phyloP scores from a whole-genome alignment of 805 yeast genomes.

The Tetrapisispora phaffii region DNA sequence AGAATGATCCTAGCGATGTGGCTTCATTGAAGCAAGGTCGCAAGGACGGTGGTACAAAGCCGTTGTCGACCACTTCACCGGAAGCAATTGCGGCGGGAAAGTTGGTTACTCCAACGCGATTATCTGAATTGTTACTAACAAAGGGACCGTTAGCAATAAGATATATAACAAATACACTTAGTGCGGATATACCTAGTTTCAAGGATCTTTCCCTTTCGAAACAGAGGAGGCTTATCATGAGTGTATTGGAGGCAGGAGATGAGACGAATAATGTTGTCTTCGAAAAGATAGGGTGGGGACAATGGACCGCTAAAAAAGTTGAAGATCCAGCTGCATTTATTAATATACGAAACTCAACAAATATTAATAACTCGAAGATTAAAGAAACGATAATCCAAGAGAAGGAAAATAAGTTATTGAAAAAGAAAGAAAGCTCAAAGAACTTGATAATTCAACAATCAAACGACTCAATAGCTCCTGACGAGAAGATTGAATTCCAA shows the following conservation, averaged over 20 bases:
- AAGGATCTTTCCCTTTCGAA: constrained; percentile 73
- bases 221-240: constrained; percentile 82
- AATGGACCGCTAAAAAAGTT: constrained; percentile 65
- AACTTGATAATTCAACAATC: background rate
- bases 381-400: constrained; percentile 32
- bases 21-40: background rate
- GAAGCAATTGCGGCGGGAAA: constrained; percentile 83
- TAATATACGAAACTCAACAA: constrained; percentile 35
- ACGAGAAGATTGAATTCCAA: background rate
- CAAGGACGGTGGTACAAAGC: constrained; percentile 7
- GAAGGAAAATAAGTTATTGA: constrained; percentile 11
- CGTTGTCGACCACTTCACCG: constrained; percentile 69
- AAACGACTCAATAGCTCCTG: background rate
- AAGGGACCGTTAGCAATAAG: constrained; percentile 89
- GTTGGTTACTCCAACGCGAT: constrained; percentile 68
- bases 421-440: constrained; percentile 19
- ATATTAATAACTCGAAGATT: constrained; percentile 32
- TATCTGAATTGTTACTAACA: constrained; percentile 54
- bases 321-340: constrained; percentile 26
- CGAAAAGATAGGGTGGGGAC: constrained; percentile 97
- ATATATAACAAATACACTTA: constrained; percentile 71
- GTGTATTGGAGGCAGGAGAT: constrained; percentile 70
- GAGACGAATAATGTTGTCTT: constrained; percentile 48
- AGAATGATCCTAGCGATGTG: background rate
- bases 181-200: constrained; percentile 67